Evolutionary conservation across 106 monocot species (phyloP), one percentile per base, ranked within the genome.

Genomic region (Alisma plantagoaquatica): DNA sequence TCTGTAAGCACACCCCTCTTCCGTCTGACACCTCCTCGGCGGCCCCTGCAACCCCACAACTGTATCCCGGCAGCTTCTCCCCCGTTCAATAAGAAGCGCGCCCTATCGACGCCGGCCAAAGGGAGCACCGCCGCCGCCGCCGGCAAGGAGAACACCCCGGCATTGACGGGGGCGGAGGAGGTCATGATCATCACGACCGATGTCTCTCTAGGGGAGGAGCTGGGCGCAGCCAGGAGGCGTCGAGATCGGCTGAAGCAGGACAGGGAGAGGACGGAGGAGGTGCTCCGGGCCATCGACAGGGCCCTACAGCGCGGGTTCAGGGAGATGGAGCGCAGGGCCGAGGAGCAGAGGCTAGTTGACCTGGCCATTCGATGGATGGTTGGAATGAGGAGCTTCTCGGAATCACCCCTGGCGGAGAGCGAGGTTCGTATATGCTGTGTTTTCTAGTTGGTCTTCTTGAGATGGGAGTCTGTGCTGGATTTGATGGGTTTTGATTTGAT

Each of bases 201-300:
- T 15, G 43, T 23, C 15, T 42, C 57, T 2, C 42, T 57, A 25
- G 57, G 15, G 57, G 26, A 42, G 42, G 57, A 57, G 57, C 57
- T 57, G 19, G 57, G 35, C 3, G 57, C 38, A 42, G 57, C 23
- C 19, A 32, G 57, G 42, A 21, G 57, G 42, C 20, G 57, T 7
- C 27, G 22, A 42, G 57, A 57, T 23, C n/a, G 42, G 42, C 16
- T 57, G 38, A 57, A 42, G 22, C 26, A 20, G 23, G 57, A 57
- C 15, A 0, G 42, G 57, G 57, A 57, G 41, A 57, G 25, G 57
- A 57, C 57, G 24, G 57, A 57, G 57, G 25, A 24, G 57, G 10
- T 57, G 19, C 22, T 57, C 11, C 11, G 3, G 21, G 57, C 41
- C 41, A 57, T 6, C 27, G 26, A 11, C 1, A 21, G 33, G 57